Conservation (phyloP, 192 early-diverging fungal genomes). For the Tieghemiomyces parasiticus region DNA sequence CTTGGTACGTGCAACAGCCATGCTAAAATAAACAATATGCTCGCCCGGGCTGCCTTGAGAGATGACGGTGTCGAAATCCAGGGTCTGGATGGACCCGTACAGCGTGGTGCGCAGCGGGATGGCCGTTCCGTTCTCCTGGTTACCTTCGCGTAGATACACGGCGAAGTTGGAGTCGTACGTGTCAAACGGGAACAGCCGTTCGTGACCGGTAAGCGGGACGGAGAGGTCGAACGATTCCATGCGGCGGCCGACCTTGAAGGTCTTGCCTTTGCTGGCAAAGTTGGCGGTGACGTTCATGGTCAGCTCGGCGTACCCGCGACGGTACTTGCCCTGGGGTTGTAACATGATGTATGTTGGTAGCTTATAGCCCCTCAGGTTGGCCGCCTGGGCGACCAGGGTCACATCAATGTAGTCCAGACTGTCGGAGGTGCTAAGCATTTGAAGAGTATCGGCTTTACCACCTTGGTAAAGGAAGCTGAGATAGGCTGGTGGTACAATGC, state of each 20-base stretch:
- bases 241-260: not conserved
- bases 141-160: not conserved
- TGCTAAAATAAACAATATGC: not conserved
- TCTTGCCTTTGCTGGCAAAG: not conserved
- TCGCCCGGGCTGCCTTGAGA: not conserved
- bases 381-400: constrained; percentile 1
- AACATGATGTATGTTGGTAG: not conserved
- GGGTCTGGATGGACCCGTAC: constrained; percentile 1
- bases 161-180: not conserved
- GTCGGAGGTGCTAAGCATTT: not conserved
- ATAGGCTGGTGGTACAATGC: not conserved
- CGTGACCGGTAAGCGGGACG: not conserved
- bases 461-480: not conserved
- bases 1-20: not conserved
- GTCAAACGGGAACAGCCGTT: constrained; percentile 1
- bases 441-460: not conserved
- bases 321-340: not conserved
- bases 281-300: not conserved
- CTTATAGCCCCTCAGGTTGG: not conserved
- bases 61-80: not conserved
- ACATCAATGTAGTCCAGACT: not conserved
- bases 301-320: not conserved
- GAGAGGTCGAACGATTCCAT: constrained; percentile 7
- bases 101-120: not conserved
- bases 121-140: not conserved